phyloP scores from a whole-genome alignment of 805 yeast genomes.

The Suhomyces faveliae region DNA sequence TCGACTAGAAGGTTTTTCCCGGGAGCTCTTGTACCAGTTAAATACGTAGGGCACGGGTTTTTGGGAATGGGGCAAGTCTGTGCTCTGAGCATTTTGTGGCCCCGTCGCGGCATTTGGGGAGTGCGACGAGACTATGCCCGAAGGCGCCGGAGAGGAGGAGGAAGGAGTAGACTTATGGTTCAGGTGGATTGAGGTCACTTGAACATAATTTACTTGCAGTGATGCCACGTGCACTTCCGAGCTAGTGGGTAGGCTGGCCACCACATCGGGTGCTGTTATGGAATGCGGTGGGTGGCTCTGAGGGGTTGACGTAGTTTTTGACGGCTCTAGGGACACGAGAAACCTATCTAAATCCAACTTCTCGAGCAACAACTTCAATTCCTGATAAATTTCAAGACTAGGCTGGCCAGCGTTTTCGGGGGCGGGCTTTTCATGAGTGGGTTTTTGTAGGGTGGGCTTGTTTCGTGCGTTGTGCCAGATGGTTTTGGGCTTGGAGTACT shows the following conservation, averaged over 20 bases:
- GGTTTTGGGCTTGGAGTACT: constrained; percentile 10
- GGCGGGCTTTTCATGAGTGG: background rate
- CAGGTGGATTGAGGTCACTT: background rate
- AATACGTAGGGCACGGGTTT: background rate
- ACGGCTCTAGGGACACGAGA: background rate
- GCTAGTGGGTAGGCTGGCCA: background rate
- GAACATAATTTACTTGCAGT: background rate
- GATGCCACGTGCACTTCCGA: background rate
- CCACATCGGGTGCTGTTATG: background rate
- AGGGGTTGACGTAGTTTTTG: background rate
- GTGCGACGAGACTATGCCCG: background rate
- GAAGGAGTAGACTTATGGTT: background rate
- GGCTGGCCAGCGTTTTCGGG: background rate
- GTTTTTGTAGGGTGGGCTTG: background rate
- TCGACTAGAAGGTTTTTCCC: background rate
- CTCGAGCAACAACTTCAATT: background rate
- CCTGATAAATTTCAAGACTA: background rate
- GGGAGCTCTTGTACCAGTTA: background rate
- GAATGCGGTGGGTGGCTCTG: background rate
- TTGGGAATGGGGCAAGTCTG: background rate
- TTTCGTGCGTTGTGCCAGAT: constrained; percentile 8
- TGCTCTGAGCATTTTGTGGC: background rate
- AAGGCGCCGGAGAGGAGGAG: background rate
- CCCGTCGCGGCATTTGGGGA: background rate
- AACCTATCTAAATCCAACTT: background rate